Conservation (phyloP, 306 rosid species). For the Senna tora region DNA sequence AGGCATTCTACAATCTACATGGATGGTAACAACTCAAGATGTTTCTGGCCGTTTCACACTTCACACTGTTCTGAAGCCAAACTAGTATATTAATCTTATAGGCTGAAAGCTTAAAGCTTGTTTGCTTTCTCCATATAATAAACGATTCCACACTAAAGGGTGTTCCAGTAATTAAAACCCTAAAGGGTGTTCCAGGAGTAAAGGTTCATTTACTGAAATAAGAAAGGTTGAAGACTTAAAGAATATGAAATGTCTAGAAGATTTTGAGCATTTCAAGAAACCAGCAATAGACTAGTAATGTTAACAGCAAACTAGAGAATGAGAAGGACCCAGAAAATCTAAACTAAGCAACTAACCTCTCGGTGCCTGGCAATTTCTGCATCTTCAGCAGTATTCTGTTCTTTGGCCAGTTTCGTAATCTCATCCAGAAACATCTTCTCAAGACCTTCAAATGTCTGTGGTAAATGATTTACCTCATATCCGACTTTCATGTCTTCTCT, state of each 20-base stretch:
- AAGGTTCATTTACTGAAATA: no score
- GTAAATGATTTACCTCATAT: slow-evolving; percentile 56
- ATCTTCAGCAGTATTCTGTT: slow-evolving; percentile 80
- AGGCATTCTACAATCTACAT: neutral
- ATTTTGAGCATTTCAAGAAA: neutral
- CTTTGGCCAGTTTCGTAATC: slow-evolving; percentile 67
- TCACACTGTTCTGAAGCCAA: neutral
- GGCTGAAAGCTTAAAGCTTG: neutral
- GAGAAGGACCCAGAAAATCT: neutral
- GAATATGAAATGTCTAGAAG: no score
- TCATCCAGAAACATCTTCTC: slow-evolving; percentile 78
- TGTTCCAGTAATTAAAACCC: no score
- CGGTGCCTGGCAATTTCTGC: slow-evolving; percentile 80
- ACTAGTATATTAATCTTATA: neutral
- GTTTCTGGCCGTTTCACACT: neutral
- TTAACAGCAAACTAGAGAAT: slow-evolving; percentile 13
- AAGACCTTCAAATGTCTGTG: slow-evolving; percentile 67
- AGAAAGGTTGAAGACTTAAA: no score
- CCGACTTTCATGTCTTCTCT: slow-evolving; percentile 65
- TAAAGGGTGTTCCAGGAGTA: no score
- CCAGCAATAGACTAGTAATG: neutral
- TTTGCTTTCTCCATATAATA: neutral
- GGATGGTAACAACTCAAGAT: neutral
- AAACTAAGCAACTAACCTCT: slow-evolving; percentile 55
- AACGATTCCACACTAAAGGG: neutral